Conservation (phyloP, 441 rosid genomes). For the Geranium incanum region DNA sequence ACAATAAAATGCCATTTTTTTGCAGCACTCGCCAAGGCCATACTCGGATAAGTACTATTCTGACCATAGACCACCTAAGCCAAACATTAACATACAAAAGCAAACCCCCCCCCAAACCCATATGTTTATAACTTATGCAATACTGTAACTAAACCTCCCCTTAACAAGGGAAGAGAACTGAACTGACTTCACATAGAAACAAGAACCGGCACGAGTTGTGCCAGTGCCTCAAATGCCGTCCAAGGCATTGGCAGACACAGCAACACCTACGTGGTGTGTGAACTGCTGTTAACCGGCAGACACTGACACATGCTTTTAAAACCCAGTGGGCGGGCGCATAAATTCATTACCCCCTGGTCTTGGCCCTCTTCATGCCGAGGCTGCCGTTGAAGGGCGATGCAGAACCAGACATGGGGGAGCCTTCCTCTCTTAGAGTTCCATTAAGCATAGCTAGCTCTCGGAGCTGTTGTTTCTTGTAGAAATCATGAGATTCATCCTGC, state of each 20-base stretch:
- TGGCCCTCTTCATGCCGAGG: conserved; percentile 98
- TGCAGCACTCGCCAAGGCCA: background rate
- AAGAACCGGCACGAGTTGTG: conserved; percentile 38
- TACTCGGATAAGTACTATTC: conserved; percentile 13
- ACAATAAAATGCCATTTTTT: conserved; percentile 9
- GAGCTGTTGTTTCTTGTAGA: conserved; percentile 92
- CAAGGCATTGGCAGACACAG: conserved; percentile 35
- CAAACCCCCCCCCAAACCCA: conserved; percentile 19
- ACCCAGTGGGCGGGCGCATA: conserved; percentile 11
- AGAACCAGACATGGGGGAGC: conserved; percentile 92
- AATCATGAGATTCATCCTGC: conserved; percentile 90
- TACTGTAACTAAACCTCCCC: conserved; percentile 29
- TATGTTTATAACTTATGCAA: conserved; percentile 7
- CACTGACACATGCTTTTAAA: conserved; percentile 34
- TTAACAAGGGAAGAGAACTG: conserved; percentile 17
- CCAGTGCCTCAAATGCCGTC: conserved; percentile 44
- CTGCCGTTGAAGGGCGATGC: conserved; percentile 84
- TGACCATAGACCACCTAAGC: conserved; percentile 19
- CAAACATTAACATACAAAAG: conserved; percentile 19
- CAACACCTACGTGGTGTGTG: conserved; percentile 25
- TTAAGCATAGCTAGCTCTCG: conserved; percentile 90
- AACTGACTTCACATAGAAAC: conserved; percentile 37
- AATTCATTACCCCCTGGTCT: conserved; percentile 58
- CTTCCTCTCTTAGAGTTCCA: conserved; percentile 87
- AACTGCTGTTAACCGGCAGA: conserved; percentile 33